Base-by-base conservation (phyloP, 495 filamentous ascomycete genomes). In the Clohesyomyces aquaticus region DNA sequence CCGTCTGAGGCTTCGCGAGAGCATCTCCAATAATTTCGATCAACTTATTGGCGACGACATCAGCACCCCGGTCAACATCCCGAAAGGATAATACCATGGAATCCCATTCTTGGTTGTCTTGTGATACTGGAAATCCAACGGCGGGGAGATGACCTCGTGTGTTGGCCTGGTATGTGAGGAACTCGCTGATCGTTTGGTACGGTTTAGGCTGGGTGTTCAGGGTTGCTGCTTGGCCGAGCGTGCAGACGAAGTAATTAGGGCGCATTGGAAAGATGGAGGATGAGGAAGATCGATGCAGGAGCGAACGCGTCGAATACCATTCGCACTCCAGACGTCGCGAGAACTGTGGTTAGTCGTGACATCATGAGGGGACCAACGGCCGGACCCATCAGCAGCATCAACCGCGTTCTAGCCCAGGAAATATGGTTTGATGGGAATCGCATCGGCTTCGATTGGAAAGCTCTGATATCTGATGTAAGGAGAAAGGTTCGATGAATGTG, bases 211-310 rank as follows among this genome's bases (percentile, higher is more conserved):
- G 55, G 2, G 43, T 47, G 46, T 75, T 77, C n/a, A 79, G 21
- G 0, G 18, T 19, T 1, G 67, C 69, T 4, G 80, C 81, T 68
- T 82, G 72, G 11, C 78, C 81, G 21, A 84, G 72, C 6, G 81
- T 82, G 63, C 79, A 82, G 10, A 75, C 73, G 55, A 84, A 84
- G 69, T 83, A 81, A 49, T 78, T 81, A 10, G 59, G n/a, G 1
- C 63, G 53, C 64, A 67, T 67, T 16, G n/a, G 32, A 16, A n/a
- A 8, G 49, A 25, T 25, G 11, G 23, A 11, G 19, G 43, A 21
- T 19, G 19, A 48, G 19, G 45, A 12, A 11, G 10, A 10, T 48
- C 8, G 45, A 11, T 22, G 11, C 10, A 22, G 10, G 45, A 22
- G 19, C n/a, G n/a, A n/a, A n/a, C n/a, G n/a, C n/a, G n/a, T n/a